Conservation (phyloP, 2,329 filamentous ascomycete species). For the Xylariomycetidae sp. region DNA sequence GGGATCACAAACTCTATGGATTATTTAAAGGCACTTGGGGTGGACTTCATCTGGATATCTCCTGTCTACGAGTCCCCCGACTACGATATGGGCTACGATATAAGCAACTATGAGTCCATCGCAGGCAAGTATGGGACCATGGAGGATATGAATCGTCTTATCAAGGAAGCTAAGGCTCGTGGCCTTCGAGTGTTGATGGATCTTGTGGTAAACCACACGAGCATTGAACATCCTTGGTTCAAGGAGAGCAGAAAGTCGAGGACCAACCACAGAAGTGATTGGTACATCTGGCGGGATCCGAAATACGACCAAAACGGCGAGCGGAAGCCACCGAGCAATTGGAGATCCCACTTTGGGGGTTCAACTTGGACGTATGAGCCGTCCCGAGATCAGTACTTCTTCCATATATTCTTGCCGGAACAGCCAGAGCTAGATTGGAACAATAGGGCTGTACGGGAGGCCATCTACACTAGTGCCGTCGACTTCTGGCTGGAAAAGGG, state of each 20-base stretch:
- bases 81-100: conserved; percentile 68
- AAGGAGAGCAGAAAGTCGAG: conserved; percentile 47
- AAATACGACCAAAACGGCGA: conserved; percentile 49
- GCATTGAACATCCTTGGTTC: conserved; percentile 53
- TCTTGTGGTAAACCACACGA: conserved; percentile 69
- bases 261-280: conserved; percentile 50
- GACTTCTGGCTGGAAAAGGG: conserved; percentile 70
- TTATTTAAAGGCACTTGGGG: conserved; percentile 57
- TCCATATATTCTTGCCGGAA: conserved; percentile 60
- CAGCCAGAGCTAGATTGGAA: conserved; percentile 81
- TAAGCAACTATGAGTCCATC: conserved; percentile 65
- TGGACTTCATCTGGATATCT: conserved; percentile 57
- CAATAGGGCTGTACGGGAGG: conserved; percentile 58
- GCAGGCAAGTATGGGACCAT: conserved; percentile 64
- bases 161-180: conserved; percentile 53
- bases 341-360: conserved; percentile 41
- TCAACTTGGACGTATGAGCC: conserved; percentile 52
- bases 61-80: conserved; percentile 53
- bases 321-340: conserved; percentile 56
- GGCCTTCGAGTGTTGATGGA: conserved; percentile 67
- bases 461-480: conserved; percentile 63
- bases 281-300: conserved; percentile 62
- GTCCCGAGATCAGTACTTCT: conserved; percentile 46
- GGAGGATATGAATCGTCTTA: conserved; percentile 59
- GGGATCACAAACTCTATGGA: conserved; percentile 62